Base-by-base conservation (phyloP, 2,329 filamentous ascomycete species). In the Colletotrichum navitas region DNA sequence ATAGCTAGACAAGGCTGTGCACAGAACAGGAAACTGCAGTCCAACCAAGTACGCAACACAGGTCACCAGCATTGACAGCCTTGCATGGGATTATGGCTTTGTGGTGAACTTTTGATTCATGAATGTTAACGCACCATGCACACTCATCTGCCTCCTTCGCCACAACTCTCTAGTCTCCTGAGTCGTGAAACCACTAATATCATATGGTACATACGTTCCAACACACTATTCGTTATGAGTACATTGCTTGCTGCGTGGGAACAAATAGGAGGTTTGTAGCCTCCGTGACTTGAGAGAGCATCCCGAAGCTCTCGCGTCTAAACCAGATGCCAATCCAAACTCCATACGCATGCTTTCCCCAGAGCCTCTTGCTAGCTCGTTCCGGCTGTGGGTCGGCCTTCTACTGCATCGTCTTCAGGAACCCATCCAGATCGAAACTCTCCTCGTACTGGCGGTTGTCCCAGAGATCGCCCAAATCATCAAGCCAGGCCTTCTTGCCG, bases 401-500 rank as follows among this genome's bases (percentile, higher is more conserved):
- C 78, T 78, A 87, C 71, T 94, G 93, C 94, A 99, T 98, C 76
- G 90, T 97, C 81, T 94, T 95, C 84, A 99, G 87, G 84, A 98
- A 99, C 4, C 94, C 95, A 77, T 97, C 94, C 75, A 99, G 84
- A 80, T 98, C 94, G 81, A 98, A 98, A 82, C 97, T 97, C 84
- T 99, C 96, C 83, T 98, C 94, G 81, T 99, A 99, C 85, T 98
- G 95, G 80, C 91, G 92, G 80, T 98, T 95, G 80, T 99, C 96
- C 95, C 96, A 99, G 39, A 99, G 84, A 82, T 99, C 96, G 69
- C 94, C 95, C 69, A 99, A 83, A 78, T 98, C 96, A 79, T 99
- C 96, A 73, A 98, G 84, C 89, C 95, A 97, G 8, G 95, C 87
- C 87, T 97, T 98, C 87, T 98, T 98, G 70, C 96, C 96, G 77